Evolutionary conservation across 495 filamentous ascomycete genomes (phyloP), one percentile per base, ranked within the genome.

Genomic region (Aspergillus ostianus): DNA sequence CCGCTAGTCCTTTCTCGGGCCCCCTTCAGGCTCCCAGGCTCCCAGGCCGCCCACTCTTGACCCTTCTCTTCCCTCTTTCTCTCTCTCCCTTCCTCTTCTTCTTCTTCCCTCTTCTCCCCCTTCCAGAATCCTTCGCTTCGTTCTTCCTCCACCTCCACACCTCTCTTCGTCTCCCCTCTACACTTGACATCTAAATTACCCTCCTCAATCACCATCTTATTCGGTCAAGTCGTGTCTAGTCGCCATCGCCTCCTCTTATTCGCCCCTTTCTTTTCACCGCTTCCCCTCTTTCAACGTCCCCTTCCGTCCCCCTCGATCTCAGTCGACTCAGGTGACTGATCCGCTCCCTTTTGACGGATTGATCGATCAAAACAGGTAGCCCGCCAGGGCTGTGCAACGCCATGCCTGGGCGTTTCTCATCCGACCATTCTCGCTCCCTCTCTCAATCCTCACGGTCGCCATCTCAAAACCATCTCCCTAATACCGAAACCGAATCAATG

Each of bases 391-490:
- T 78, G 70, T 65, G 46, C 60, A 68, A 66, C 69, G 68, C 76
- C 70, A 80, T 80, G 77, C 70, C 76, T 71, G 71, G 73, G 70
- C 76, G 67, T 68, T 63, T 72, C 61, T 73, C 74, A 64, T 70
- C 73, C 64, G 69, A 80, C 51, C 72, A 70, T 65, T 73, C 76
- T 72, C 74, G 76, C 67, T 76, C 74, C 20, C 62, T 67, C 19
- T 75, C 73, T 46, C 73, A 62, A 54, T 74, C 76, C 45, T 78
- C 76, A 36, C 71, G 69, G 44, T 64, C 66, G 19, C 67, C 68
- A 17, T 58, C 60, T 13, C 60, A 57, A 58, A 72, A 62, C 27
- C 58, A 57, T 44, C 68, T 64, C 9, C 70, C 68, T 29, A 51
- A 64, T 29, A 62, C 70, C 52, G 60, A 68, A 48, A 53, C 59